phyloP scores from a whole-genome alignment of 345 rosid species.

The Citrus hindsii region DNA sequence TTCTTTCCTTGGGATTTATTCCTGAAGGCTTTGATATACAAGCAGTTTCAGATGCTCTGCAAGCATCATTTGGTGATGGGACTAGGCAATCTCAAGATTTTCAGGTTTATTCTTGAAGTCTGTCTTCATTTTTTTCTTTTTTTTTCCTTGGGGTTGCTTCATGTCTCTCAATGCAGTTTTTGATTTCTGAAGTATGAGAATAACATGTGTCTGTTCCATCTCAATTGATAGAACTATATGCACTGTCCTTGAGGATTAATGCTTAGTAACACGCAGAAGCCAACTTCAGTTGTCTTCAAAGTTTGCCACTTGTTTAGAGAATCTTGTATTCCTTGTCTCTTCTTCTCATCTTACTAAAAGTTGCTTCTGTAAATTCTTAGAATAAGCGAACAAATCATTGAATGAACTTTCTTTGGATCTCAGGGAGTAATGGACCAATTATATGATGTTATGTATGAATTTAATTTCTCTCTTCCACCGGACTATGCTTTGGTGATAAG shows the following conservation, averaged over 20 bases:
- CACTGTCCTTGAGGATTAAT: background rate
- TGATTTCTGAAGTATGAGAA: background rate
- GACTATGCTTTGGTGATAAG: slow-evolving; percentile 93
- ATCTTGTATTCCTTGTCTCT: background rate
- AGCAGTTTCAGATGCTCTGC: slow-evolving; percentile 77
- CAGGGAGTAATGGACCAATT: slow-evolving; percentile 86
- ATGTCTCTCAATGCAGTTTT: background rate
- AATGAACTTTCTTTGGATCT: slow-evolving; percentile 15
- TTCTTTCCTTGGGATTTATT: slow-evolving; percentile 96
- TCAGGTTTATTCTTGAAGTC: slow-evolving; percentile 53
- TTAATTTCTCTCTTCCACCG: slow-evolving; percentile 85
- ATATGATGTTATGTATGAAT: slow-evolving; percentile 89
- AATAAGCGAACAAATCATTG: background rate
- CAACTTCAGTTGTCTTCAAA: background rate
- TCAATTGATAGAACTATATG: background rate
- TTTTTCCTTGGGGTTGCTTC: background rate
- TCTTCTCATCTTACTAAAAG: background rate
- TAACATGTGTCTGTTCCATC: background rate
- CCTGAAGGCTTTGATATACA: slow-evolving; percentile 86
- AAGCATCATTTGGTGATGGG: slow-evolving; percentile 68
- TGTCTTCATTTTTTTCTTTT: background rate
- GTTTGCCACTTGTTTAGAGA: background rate
- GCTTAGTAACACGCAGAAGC: background rate
- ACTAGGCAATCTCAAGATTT: slow-evolving; percentile 79
- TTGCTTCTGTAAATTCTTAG: background rate